phyloP scores from a whole-genome alignment of 2,329 filamentous ascomycete species.

The Talaromyces sp. region DNA sequence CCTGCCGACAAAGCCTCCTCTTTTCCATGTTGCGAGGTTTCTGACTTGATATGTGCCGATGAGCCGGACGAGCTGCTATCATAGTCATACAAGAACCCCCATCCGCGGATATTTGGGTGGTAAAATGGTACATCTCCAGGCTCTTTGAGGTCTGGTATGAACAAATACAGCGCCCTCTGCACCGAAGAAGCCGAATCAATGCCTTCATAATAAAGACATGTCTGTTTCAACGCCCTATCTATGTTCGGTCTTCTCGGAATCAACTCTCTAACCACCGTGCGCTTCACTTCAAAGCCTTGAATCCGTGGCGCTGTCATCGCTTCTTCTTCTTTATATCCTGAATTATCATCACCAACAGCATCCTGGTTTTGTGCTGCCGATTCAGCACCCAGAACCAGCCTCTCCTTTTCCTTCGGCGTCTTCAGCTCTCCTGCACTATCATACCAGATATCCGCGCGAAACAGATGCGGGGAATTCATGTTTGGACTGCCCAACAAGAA shows the following conservation, averaged over 20 bases:
- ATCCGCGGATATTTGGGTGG: constrained; percentile 70
- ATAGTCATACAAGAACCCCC: constrained; percentile 70
- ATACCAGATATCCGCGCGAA: constrained; percentile 60
- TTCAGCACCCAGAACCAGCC: neutral
- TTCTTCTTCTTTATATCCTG: neutral
- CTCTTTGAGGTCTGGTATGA: constrained; percentile 67
- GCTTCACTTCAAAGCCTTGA: constrained; percentile 45
- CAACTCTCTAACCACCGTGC: constrained; percentile 69
- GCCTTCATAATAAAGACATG: constrained; percentile 65
- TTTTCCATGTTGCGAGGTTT: neutral
- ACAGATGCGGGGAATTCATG: constrained; percentile 56
- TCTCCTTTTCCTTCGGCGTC: constrained; percentile 33
- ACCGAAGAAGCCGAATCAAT: constrained; percentile 20
- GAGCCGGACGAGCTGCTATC: constrained; percentile 19
- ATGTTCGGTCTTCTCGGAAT: constrained; percentile 77
- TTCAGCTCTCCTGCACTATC: constrained; percentile 46
- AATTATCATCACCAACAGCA: neutral
- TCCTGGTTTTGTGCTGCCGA: neutral
- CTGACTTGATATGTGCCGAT: constrained; percentile 24
- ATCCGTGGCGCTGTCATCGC: constrained; percentile 24
- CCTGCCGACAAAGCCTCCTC: neutral
- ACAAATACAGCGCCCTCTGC: constrained; percentile 59
- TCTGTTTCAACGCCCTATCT: constrained; percentile 75
- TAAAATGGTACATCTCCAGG: constrained; percentile 75
- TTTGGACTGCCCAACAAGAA: constrained; percentile 53